phyloP scores from a whole-genome alignment of 805 yeast species.

The Ogataea sp. region DNA sequence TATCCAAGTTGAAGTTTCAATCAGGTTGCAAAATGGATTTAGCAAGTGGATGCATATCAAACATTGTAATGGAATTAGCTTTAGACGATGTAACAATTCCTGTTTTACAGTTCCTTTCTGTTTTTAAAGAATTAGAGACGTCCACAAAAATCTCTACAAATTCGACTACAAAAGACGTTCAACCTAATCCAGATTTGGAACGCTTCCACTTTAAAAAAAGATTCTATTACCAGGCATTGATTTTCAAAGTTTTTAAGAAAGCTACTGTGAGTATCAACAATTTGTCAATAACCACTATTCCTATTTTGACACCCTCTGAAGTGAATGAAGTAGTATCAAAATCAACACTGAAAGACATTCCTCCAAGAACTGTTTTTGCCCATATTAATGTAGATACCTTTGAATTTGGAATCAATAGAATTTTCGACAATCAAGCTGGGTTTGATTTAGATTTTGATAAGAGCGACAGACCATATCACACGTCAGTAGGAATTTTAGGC shows the following conservation, averaged over 20 bases:
- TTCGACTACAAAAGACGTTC: too few species aligned
- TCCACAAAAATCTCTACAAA: too few species aligned
- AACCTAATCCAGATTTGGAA: too few species aligned
- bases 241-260: constrained; percentile 13
- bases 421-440: constrained; percentile 28
- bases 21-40: constrained; percentile 11
- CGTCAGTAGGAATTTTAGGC: constrained; percentile 30
- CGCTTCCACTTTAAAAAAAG: too few species aligned
- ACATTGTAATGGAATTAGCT: constrained; percentile 6
- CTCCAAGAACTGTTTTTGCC: constrained; percentile 5
- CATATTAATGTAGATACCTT: constrained; percentile 9
- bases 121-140: too few species aligned
- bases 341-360: constrained; percentile 1
- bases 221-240: neutral
- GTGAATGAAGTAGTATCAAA: too few species aligned
- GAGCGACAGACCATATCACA: constrained; percentile 34
- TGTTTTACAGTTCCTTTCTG: constrained; percentile 7
- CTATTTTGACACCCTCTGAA: constrained; percentile 10
- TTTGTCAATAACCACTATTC: constrained; percentile 18
- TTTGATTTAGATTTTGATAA: constrained; percentile 33
- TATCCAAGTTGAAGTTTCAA: neutral
- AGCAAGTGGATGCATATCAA: constrained; percentile 10
- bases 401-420: constrained; percentile 9
- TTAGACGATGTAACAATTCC: constrained; percentile 10
- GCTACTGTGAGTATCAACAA: constrained; percentile 14